Evolutionary conservation across 768 basidiomycete species (phyloP), one percentile per base, ranked within the genome.

Genomic region (Tephrocybe rancida): DNA sequence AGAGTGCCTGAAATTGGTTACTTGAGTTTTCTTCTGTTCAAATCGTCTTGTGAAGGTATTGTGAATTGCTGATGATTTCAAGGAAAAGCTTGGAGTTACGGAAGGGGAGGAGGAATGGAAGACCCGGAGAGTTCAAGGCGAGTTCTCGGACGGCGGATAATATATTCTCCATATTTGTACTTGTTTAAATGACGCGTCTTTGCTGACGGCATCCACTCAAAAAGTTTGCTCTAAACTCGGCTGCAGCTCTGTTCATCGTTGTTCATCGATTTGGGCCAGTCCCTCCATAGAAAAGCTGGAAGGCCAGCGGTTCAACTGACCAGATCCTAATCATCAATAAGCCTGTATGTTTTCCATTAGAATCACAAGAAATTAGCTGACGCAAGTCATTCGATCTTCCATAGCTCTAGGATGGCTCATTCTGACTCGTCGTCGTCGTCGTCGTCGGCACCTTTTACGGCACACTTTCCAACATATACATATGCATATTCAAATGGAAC

Each of bases 361-460:
- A 14, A 5, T 41, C 35, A 19, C 24, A 18, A 22, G 26, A 44
- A 21, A 1, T n/a, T n/a, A n/a, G n/a, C n/a, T n/a, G n/a, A n/a
- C n/a, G n/a, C n/a, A n/a, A n/a, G n/a, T n/a, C n/a, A n/a, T 22
- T 26, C 13, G 29, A 21, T 9, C 9, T 41, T 21, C 10, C n/a
- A 19, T 14, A 58, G 53, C 19, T 7, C 29, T 37, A 49, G 13
- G 9, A 55, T 59, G 54, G 42, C 39, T 11, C 50, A 52, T 22
- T 18, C 50, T 14, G 58, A 46, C 19, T 35, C 57, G 3, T 55
- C 58, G 48, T 55, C 57, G 21, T 48, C 57, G n/a, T 26, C 49
- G 9, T 37, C 35, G 4, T 44, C 56, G 43, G 21, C 55, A 21
- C 14, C 58, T 13, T 27, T 42, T 16, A 16, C 52, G 18, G 27